Conservation (phyloP, 148 eudicot species). For the Vaccinium corymbosum region DNA sequence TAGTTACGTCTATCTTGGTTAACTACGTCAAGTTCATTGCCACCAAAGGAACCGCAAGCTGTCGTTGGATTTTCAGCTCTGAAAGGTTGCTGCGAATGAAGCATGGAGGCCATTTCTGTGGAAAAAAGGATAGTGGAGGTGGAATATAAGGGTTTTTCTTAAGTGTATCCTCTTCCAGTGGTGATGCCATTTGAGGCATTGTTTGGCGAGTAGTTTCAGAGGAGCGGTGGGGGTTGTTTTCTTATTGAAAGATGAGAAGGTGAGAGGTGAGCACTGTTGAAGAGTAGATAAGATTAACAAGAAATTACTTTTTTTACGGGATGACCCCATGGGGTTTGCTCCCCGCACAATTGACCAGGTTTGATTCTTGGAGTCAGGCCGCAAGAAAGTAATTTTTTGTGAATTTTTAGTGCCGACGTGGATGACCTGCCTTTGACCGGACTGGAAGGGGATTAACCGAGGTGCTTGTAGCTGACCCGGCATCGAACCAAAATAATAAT, state of each 20-base stretch:
- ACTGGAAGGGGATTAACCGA: no score
- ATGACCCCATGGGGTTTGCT: no score
- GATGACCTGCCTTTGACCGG: no score
- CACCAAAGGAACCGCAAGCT: slow-evolving; percentile 52
- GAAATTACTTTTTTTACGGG: no score
- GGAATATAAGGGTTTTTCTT: slow-evolving; percentile 1
- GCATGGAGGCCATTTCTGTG: slow-evolving; percentile 24
- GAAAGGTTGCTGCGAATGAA: slow-evolving; percentile 16
- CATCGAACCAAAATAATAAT: no score
- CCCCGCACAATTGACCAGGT: no score
- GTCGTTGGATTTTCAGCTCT: slow-evolving; percentile 60
- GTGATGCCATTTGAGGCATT: slow-evolving; percentile 17
- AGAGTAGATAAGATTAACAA: slow-evolving; percentile 16
- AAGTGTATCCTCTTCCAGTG: slow-evolving; percentile 3
- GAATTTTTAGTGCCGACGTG: no score
- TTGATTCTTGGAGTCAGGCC: no score
- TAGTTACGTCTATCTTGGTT: slow-evolving; percentile 59
- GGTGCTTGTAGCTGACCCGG: no score
- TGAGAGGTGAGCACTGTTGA: background rate
- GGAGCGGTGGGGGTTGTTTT: background rate
- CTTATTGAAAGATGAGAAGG: background rate
- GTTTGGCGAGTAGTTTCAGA: background rate
- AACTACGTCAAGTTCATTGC: slow-evolving; percentile 82
- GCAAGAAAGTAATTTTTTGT: no score
- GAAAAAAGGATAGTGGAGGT: background rate